Evolutionary conservation across 768 basidiomycete species (phyloP).

Genomic region (Tubosaeta sp.): DNA sequence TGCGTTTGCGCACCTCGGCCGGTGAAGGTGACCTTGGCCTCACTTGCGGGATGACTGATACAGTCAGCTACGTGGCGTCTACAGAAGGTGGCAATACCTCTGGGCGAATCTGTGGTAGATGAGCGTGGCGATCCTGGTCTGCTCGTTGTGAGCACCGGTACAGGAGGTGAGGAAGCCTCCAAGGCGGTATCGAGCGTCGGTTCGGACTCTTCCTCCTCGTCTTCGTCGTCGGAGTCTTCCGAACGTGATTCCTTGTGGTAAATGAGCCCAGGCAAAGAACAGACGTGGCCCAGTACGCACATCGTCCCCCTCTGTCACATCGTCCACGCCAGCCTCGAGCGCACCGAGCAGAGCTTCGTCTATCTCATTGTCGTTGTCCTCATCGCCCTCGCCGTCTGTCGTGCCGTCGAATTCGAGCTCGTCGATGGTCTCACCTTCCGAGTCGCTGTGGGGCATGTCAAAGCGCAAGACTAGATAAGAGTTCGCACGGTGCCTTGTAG

Average conservation of each 20-base stretch:
- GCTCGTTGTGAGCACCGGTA: constrained; percentile 21
- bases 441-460: constrained; percentile 53
- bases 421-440: constrained; percentile 60
- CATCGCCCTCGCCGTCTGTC: constrained; percentile 43
- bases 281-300: constrained; percentile 37
- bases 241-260: constrained; percentile 49
- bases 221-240: constrained; percentile 58
- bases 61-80: constrained; percentile 10
- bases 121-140: constrained; percentile 23
- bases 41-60: constrained; percentile 23
- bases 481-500: constrained; percentile 27
- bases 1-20: constrained; percentile 48
- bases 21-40: constrained; percentile 48
- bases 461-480: background rate
- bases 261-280: constrained; percentile 1
- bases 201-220: constrained; percentile 46
- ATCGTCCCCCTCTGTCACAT: constrained; percentile 68
- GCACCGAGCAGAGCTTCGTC: constrained; percentile 62
- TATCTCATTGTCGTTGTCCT: constrained; percentile 44
- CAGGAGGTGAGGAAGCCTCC: constrained; percentile 27
- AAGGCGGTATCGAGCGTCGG: constrained; percentile 27
- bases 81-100: constrained; percentile 24
- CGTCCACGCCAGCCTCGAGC: constrained; percentile 52
- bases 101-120: constrained; percentile 30
- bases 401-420: constrained; percentile 51